A percentile compares a stretch with the other conserved stretches of the same genome.
Conservation (phyloP, 805 yeast genomes). For the Wickerhamomyces bovis region DNA sequence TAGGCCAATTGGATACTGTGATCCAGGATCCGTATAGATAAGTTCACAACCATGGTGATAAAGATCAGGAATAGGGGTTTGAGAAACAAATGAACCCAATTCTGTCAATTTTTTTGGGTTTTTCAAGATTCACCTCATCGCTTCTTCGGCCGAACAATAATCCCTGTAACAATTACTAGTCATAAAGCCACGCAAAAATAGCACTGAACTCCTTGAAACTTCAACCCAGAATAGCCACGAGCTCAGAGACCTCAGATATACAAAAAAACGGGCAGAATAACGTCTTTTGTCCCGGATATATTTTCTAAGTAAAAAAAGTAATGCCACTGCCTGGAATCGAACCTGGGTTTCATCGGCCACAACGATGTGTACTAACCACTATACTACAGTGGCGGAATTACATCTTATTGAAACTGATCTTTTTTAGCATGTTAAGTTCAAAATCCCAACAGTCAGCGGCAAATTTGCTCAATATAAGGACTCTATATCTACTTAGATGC, state of each 20-base stretch:
- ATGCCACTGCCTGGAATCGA: slow-evolving; percentile 70
- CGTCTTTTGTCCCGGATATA: background rate
- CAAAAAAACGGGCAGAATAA: background rate
- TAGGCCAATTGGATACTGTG: background rate
- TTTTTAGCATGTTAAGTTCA: too few relatives aligned
- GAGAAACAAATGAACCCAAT: too few relatives aligned
- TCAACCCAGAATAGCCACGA: too few relatives aligned
- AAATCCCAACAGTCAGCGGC: too few relatives aligned
- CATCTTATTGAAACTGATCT: background rate
- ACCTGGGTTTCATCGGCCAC: slow-evolving; percentile 72
- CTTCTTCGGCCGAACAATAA: background rate
- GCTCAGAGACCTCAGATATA: background rate
- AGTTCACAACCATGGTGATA: background rate
- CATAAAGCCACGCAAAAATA: too few relatives aligned
- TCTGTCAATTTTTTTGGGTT: too few relatives aligned
- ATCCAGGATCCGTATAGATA: background rate
- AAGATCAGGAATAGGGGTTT: background rate
- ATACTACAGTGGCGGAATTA: slow-evolving; percentile 38
- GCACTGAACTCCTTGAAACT: background rate
- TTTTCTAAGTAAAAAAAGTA: slow-evolving; percentile 14
- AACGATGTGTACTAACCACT: slow-evolving; percentile 71
- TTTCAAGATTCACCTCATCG: background rate
- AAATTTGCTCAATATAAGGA: too few relatives aligned
- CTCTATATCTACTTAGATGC: too few relatives aligned
- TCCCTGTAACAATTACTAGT: too few relatives aligned